Evolutionary conservation across 257 asterid species (phyloP).

Genomic region (Lantana camara): DNA sequence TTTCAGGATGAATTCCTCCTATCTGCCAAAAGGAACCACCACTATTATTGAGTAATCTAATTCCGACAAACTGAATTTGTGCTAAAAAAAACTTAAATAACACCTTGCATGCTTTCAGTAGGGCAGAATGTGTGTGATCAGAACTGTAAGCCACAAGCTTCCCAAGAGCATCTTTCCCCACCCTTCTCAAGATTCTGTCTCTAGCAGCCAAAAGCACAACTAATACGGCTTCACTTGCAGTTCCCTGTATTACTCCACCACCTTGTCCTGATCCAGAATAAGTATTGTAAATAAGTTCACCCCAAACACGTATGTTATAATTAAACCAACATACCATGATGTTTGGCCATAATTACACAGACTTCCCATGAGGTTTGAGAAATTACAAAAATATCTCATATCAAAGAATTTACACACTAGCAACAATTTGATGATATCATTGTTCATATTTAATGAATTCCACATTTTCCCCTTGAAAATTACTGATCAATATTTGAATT

Average conservation of each 20-base stretch:
- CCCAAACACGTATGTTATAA: no score
- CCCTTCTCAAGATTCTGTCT: constrained; percentile 62
- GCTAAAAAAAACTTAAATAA: constrained; percentile 3
- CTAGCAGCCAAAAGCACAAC: constrained; percentile 97
- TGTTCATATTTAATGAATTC: no score
- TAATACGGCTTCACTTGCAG: constrained; percentile 91
- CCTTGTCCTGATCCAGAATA: constrained; percentile 58
- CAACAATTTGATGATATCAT: no score
- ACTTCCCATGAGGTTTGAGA: no score
- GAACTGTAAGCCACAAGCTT: constrained; percentile 80
- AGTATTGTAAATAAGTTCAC: not conserved
- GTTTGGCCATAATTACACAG: no score
- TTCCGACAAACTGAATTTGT: constrained; percentile 13
- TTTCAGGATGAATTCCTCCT: constrained; percentile 79
- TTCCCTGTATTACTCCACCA: constrained; percentile 94
- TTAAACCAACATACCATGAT: no score
- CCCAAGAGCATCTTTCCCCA: constrained; percentile 69
- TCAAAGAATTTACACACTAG: no score
- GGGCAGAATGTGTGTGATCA: constrained; percentile 86
- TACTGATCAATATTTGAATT: no score
- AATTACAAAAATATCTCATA: no score
- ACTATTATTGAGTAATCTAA: not conserved
- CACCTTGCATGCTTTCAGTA: constrained; percentile 93
- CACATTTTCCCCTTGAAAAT: no score
- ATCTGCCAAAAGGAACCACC: constrained; percentile 48